phyloP scores from a whole-genome alignment of 306 rosid species.

The Cicer pinnatifidum region DNA sequence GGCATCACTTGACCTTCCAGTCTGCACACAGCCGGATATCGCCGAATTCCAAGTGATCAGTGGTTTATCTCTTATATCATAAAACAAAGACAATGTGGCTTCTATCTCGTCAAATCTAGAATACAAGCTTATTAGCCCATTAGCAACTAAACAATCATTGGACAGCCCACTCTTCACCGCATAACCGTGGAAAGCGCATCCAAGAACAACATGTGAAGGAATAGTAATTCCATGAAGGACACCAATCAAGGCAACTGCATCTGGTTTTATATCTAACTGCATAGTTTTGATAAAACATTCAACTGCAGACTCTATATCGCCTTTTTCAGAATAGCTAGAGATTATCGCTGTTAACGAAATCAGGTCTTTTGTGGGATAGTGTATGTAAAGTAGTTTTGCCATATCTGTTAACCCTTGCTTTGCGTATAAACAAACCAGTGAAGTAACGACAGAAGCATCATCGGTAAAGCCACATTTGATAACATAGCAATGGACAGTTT shows the following conservation, averaged over 20 bases:
- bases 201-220: conserved; percentile 59
- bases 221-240: conserved; percentile 69
- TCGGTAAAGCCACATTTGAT: conserved; percentile 58
- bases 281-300: conserved; percentile 54
- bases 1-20: conserved; percentile 72
- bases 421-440: conserved; percentile 70
- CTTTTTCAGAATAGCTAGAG: conserved; percentile 65
- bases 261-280: conserved; percentile 58
- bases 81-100: conserved; percentile 58
- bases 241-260: conserved; percentile 72
- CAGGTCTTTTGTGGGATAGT: conserved; percentile 56
- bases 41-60: conserved; percentile 76
- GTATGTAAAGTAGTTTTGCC: conserved; percentile 57
- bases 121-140: conserved; percentile 82
- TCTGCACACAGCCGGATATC: conserved; percentile 78
- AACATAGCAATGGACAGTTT: conserved; percentile 58
- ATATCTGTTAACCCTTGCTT: conserved; percentile 51
- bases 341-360: conserved; percentile 71
- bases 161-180: conserved; percentile 65
- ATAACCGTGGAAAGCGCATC: conserved; percentile 66
- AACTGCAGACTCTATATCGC: conserved; percentile 54
- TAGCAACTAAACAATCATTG: conserved; percentile 57
- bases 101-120: conserved; percentile 67
- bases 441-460: conserved; percentile 64
- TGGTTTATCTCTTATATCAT: conserved; percentile 52